These are phyloP conservation scores for Helichrysum umbraculigerum DNA, from an alignment of 129 eudicot genomes.

Conservation along the genomic window DNA sequence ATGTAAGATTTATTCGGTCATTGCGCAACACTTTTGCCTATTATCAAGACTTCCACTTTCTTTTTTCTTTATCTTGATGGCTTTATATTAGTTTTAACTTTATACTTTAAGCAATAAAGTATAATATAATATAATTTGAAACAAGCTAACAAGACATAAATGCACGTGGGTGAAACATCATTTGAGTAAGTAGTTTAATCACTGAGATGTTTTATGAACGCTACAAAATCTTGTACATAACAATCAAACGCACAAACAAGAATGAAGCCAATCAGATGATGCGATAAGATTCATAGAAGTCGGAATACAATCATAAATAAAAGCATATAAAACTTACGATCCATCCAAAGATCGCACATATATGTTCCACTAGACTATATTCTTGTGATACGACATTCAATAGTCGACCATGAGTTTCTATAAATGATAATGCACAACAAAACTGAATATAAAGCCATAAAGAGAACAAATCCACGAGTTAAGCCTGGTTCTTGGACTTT, in stretches of 20 bases:
- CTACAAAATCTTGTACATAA: neutral
- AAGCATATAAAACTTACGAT: no score
- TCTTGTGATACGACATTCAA: neutral
- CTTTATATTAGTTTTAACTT: no score
- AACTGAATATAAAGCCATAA: neutral
- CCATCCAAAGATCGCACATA: no score
- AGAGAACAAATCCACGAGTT: neutral
- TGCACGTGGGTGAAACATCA: neutral
- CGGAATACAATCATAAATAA: neutral
- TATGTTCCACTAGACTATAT: neutral
- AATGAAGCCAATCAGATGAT: neutral
- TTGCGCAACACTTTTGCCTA: no score
- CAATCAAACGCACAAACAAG: neutral
- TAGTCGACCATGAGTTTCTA: neutral
- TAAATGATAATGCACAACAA: neutral
- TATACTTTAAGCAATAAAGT: no score
- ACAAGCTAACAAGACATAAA: no score
- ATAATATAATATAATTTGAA: no score
- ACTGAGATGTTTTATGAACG: neutral
- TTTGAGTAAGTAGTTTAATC: neutral
- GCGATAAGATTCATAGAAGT: neutral
- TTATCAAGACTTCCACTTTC: no score
- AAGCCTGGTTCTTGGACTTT: conserved; percentile 6
- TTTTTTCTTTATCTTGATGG: no score
- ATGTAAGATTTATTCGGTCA: no score